Evolutionary conservation across 176 grass and related monocot genomes (phyloP).

Genomic region (Musa schizocarpa): DNA sequence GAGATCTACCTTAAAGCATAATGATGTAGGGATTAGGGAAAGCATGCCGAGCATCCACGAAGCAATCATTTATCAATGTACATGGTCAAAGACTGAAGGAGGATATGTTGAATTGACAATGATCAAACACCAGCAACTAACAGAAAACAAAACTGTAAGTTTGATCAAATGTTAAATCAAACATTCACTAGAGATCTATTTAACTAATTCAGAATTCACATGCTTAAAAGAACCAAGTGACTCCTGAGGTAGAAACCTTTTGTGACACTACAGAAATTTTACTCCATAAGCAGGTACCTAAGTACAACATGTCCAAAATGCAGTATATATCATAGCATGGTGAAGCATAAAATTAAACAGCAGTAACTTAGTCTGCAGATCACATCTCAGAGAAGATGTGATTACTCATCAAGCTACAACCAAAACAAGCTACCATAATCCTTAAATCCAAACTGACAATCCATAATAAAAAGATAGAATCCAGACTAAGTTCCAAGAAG

Average conservation of each 20-base stretch:
- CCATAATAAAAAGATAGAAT: slow-evolving; percentile 1
- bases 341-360: neutral
- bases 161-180: neutral
- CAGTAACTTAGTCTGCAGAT: neutral
- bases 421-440: neutral
- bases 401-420: neutral
- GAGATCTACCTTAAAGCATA: neutral
- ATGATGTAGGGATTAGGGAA: neutral
- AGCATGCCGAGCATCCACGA: neutral
- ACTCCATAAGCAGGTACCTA: neutral
- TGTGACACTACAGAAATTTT: neutral
- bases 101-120: neutral
- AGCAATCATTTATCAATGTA: neutral
- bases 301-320: neutral
- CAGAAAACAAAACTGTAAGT: neutral
- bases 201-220: neutral
- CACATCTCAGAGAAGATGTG: neutral
- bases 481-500: neutral
- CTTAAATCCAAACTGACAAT: slow-evolving; percentile 1
- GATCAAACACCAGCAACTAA: neutral
- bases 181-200: neutral
- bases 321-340: neutral
- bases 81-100: neutral
- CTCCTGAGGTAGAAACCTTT: too few relatives aligned
- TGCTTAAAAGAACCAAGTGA: neutral